Evolutionary conservation across 108 stramenopile species (phyloP).

Genomic region (Cyclostephanos invisitatus): DNA sequence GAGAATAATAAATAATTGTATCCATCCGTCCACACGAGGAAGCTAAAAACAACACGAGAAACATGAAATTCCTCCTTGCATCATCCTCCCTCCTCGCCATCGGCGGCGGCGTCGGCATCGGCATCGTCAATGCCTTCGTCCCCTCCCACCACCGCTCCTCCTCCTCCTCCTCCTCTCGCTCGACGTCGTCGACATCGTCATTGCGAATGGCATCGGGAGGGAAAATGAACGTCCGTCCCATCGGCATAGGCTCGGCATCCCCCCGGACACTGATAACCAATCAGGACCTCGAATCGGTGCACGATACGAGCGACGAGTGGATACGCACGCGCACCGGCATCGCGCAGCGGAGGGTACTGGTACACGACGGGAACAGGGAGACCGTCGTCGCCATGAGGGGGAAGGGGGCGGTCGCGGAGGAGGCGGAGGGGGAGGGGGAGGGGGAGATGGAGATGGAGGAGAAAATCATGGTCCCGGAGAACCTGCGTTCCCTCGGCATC

Average conservation of each 20-base stretch:
- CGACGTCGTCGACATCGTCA: constrained; percentile 1
- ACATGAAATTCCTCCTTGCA: not conserved
- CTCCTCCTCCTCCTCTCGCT: not conserved
- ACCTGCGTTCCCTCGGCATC: constrained; percentile 50
- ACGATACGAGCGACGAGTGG: constrained; percentile 97
- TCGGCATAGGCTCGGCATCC: constrained; percentile 83
- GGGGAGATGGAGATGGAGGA: not conserved
- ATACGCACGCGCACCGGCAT: constrained; percentile 95
- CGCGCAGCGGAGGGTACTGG: constrained; percentile 70
- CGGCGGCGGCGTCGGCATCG: constrained; percentile 7
- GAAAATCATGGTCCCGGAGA: constrained; percentile 33
- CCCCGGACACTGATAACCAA: constrained; percentile 85
- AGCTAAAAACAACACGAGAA: not conserved
- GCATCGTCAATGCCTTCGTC: not conserved
- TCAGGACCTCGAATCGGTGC: constrained; percentile 82
- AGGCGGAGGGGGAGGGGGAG: not conserved
- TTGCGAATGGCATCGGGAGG: constrained; percentile 42
- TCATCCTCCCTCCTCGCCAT: not conserved
- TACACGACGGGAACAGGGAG: constrained; percentile 37
- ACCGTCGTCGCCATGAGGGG: not conserved
- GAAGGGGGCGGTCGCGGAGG: constrained; percentile 2
- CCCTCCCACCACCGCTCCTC: not conserved
- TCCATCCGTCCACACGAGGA: too few species aligned
- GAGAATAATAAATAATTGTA: too few species aligned
- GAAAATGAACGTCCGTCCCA: constrained; percentile 63